These are phyloP conservation scores for Pisolithus microcarpus DNA, from an alignment of 768 basidiomycete genomes.

Conservation along the genomic window DNA sequence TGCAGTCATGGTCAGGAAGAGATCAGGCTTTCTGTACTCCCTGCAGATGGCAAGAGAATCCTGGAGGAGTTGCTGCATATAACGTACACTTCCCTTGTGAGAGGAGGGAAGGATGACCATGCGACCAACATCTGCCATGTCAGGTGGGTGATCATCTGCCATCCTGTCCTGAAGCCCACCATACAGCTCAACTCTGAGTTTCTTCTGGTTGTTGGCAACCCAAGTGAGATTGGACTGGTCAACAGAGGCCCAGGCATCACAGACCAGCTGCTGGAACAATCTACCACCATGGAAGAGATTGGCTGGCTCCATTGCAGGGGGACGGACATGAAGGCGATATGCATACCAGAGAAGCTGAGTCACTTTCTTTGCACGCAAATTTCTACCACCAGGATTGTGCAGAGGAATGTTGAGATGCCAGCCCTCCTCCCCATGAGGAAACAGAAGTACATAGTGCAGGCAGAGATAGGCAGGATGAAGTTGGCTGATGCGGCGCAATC, in stretches of 20 bases:
- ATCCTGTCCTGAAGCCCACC: constrained; percentile 29
- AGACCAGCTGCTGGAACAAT: constrained; percentile 35
- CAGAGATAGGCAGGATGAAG: constrained; percentile 30
- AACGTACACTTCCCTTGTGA: constrained; percentile 32
- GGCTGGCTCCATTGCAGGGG: constrained; percentile 8
- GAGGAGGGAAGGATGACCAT: constrained; percentile 35
- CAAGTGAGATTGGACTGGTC: constrained; percentile 36
- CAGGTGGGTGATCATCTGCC: constrained; percentile 5
- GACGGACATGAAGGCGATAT: background rate
- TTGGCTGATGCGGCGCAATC: constrained; percentile 24
- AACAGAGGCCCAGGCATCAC: constrained; percentile 38
- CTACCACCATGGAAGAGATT: constrained; percentile 30
- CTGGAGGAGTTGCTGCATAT: constrained; percentile 39
- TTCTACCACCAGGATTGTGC: background rate
- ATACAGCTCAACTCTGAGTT: constrained; percentile 30
- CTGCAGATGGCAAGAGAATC: constrained; percentile 41
- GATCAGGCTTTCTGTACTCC: constrained; percentile 30
- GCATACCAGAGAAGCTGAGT: background rate
- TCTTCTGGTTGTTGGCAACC: constrained; percentile 27
- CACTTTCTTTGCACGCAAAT: background rate
- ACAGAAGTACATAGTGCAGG: constrained; percentile 37
- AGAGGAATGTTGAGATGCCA: constrained; percentile 22
- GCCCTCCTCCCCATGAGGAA: constrained; percentile 31
- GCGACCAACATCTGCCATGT: constrained; percentile 3
- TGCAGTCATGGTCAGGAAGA: constrained; percentile 48